Evolutionary conservation across 1,284 basidiomycete genomes (phyloP).

Genomic region (Apiotrichum mycotoxinovorans): DNA sequence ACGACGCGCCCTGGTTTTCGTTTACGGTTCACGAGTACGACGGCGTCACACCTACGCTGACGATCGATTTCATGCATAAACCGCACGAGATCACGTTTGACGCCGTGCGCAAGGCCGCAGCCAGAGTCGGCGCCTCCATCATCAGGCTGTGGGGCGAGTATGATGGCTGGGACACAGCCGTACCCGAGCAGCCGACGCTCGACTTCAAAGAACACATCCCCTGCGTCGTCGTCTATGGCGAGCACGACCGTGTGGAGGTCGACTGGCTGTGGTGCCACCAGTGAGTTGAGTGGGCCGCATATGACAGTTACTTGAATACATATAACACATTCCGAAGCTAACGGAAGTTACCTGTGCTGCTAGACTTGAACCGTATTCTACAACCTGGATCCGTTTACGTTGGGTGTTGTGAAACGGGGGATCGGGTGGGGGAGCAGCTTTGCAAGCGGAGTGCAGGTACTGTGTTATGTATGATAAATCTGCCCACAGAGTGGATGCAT

Average conservation of each 20-base stretch:
- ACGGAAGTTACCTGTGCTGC: slow-evolving; percentile 5
- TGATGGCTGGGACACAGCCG: slow-evolving; percentile 2
- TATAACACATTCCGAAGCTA: no score
- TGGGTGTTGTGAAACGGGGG: no score
- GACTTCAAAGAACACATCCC: background rate
- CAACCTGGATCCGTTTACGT: no score
- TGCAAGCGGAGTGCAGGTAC: no score
- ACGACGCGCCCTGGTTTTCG: background rate
- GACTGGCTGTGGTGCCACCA: slow-evolving; percentile 14
- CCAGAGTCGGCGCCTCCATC: slow-evolving; percentile 2
- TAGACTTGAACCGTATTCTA: no score
- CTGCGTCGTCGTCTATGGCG: slow-evolving; percentile 9
- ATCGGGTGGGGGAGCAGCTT: no score
- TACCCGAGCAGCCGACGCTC: background rate
- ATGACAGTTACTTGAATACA: no score
- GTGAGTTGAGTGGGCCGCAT: slow-evolving; percentile 7
- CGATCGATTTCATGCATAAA: background rate
- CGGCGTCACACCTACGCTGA: background rate
- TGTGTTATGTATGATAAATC: no score
- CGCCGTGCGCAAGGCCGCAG: background rate
- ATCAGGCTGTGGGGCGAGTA: slow-evolving; percentile 14
- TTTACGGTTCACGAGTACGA: background rate
- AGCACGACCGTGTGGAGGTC: background rate
- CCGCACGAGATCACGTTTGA: background rate
- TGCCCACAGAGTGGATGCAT: no score